Conservation (phyloP, 306 rosid genomes). For the Acacia crassicarpa region DNA sequence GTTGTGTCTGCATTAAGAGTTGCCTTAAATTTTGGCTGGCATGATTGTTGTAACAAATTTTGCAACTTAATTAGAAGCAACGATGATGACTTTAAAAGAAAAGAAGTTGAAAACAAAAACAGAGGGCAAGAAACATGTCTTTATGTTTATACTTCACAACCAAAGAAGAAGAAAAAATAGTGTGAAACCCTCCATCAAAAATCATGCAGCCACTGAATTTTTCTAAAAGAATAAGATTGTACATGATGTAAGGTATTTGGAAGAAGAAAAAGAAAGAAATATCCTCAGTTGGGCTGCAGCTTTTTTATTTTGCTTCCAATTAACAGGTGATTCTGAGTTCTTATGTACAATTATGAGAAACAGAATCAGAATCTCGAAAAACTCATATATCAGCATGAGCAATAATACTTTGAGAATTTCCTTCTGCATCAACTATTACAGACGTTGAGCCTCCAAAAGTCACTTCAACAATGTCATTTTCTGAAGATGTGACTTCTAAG, state of each 20-base stretch:
- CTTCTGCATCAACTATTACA: constrained; percentile 11
- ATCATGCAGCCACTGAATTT: neutral
- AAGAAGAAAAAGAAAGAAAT: constrained; percentile 5
- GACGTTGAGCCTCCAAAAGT: constrained; percentile 17
- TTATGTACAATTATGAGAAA: constrained; percentile 23
- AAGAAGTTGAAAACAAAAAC: neutral
- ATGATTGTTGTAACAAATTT: neutral
- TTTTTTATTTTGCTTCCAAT: neutral
- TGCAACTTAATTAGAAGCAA: neutral
- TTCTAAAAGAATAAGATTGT: neutral
- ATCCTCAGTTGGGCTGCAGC: constrained; percentile 10
- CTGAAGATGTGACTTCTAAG: constrained; percentile 24
- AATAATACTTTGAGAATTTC: constrained; percentile 3
- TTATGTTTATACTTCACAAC: neutral
- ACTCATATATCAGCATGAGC: constrained; percentile 19
- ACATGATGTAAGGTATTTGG: neutral
- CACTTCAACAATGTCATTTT: constrained; percentile 24
- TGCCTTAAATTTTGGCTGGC: neutral
- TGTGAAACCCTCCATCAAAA: neutral
- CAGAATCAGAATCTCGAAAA: constrained; percentile 16
- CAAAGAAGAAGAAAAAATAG: neutral
- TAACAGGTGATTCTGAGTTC: constrained; percentile 9
- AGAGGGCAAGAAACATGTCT: neutral
- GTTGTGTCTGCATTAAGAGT: neutral
- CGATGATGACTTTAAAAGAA: neutral